Evolutionary conservation across 345 rosid species (phyloP), one percentile per base, ranked within the genome.

Genomic region (Brassica cretica): DNA sequence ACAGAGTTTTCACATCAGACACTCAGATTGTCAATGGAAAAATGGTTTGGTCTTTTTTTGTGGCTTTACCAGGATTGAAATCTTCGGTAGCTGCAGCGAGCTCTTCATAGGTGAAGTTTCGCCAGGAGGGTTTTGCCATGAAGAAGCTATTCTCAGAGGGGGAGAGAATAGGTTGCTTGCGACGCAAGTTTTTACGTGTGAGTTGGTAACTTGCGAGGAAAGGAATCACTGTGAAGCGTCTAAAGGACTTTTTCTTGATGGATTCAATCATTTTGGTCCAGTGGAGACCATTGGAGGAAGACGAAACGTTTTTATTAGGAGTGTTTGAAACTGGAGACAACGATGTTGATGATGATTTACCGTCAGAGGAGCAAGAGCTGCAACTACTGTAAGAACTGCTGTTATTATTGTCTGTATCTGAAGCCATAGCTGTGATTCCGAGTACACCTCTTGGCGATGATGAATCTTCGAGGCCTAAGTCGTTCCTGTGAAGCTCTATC

Each of bases 121-220:
- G 67, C 97, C 96, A 90, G 4, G 97, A 87, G 0, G 93, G 92
- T 64, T 85, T 92, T 25, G 84, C 70, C 59, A 79, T 64, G 9
- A 68, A 71, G 60, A 85, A 79, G 4, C 12, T 64, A 33, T 83
- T 84, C 2, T 77, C 82, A 27, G 91, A 80, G 68, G 69, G 18
- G 5, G 55, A n/a, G 58, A 82, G 35, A 62, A 76, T 76, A 15
- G 84, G 78, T 68, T 86, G 55, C 83, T 85, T 90, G 82, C 81
- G 87, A 58, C 86, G 85, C 74, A 86, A 70, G 68, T 71, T 85
- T 84, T 73, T 89, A 73, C 64, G 86, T 5, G 85, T 41, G 16
- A 65, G 59, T 41, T 86, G 87, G 56, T 81, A 85, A 24, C 72
- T 81, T 5, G 86, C 65, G 30, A 89, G 71, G 59, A 85, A 62